Evolutionary conservation across 2,329 filamentous ascomycete genomes (phyloP), one percentile per base, ranked within the genome.

Genomic region (Cladosporium sp.): DNA sequence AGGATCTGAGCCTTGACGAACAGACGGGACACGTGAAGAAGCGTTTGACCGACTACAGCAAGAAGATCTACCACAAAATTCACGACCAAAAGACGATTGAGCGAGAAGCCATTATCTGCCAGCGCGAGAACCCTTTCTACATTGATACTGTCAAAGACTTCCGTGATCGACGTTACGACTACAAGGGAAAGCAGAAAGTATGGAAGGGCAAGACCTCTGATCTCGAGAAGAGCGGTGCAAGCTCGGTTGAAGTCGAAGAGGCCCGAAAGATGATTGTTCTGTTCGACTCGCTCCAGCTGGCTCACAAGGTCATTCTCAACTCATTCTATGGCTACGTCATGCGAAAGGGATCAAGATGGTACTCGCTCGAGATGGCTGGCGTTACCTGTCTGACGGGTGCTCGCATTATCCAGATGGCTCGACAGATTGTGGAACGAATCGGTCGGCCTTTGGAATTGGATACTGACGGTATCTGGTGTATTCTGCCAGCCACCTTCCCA

Each of bases 301-400:
- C 95, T 0, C 95, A 99, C 83, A 99, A 99, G 78, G 95, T 99
- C 81, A 99, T 99, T 84, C 79, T 99, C 65, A 99, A 99, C 82
- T 97, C 93, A 65, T 99, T 99, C 82, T 99, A 99, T 73, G 95
- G 95, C 69, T 99, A 99, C 76, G 95, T 98, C 77, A 99, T 99
- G 95, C 87, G 95, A 81, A 99, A 99, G 78, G 95, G 95, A 38
- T 99, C 95, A 44, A 88, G 95, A 65, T 99, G 95, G 95, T 99
- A 99, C 77, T 99, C 95, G 21, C 90, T 99, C 86, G 95, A 99
- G 77, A 99, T 99, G 95, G 95, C 96, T 18, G 95, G 95, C 72
- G 95, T 99, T 4, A 99, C 95, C 51, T 99, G 95, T 81, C 82
- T 99, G 77, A 99, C 95, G 1, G 95, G 95, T 68, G 95, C 95